phyloP scores from a whole-genome alignment of 257 asterid genomes.

The Eucommia ulmoides region DNA sequence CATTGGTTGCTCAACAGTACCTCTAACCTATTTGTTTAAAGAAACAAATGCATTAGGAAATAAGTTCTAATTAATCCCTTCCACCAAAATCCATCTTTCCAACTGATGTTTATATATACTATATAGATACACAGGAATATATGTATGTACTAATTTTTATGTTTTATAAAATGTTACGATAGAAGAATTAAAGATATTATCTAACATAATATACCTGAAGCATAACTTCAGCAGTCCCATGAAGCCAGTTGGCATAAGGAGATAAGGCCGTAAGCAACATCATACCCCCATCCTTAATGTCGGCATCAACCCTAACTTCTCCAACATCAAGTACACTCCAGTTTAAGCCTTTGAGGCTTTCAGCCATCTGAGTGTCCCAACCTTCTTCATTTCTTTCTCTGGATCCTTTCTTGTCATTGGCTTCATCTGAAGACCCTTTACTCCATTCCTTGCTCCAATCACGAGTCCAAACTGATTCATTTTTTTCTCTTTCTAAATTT shows the following conservation, averaged over 20 bases:
- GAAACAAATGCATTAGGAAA: conserved; percentile 10
- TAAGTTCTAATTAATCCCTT: neutral
- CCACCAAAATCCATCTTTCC: too few relatives aligned
- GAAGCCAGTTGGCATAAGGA: conserved; percentile 97
- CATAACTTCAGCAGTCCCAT: conserved; percentile 93
- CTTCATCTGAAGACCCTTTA: conserved; percentile 51
- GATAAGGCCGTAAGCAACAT: conserved; percentile 91
- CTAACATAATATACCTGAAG: conserved; percentile 57
- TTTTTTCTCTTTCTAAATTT: conserved; percentile 49
- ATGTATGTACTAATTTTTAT: too few relatives aligned
- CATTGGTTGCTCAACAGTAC: conserved; percentile 95
- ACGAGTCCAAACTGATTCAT: conserved; percentile 57
- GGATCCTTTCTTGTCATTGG: conserved; percentile 52
- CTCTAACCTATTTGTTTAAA: conserved; percentile 57
- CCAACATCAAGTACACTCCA: conserved; percentile 94
- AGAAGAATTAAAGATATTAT: neutral
- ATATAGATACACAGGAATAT: too few relatives aligned
- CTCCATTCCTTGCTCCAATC: conserved; percentile 63
- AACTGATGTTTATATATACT: too few relatives aligned
- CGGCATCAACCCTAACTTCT: conserved; percentile 96
- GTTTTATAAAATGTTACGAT: neutral
- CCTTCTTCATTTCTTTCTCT: conserved; percentile 82
- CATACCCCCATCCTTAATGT: conserved; percentile 97
- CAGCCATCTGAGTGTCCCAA: conserved; percentile 85
- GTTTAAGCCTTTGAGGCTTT: conserved; percentile 84